Base-by-base conservation (phyloP, 2,329 filamentous ascomycete genomes). In the Clarireedia paspali region DNA sequence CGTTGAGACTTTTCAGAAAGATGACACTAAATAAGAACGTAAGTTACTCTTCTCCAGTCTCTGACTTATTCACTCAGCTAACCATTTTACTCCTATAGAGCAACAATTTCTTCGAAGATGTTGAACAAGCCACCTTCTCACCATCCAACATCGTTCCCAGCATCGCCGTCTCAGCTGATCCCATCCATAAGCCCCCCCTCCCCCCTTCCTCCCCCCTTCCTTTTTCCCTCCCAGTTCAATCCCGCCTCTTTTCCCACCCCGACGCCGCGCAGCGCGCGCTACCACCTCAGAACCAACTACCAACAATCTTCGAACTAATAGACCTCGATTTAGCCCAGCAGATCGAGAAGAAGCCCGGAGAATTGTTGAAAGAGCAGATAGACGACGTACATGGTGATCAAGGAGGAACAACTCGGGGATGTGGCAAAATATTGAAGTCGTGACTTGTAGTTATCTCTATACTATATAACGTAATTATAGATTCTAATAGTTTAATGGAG, bases 51-150 rank as follows among this genome's bases (percentile, higher is more conserved):
- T 30, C 4, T 9, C 7, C 27, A 10, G 20, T 0, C 7, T 30
- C 2, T 10, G 10, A 10, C 7, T 30, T 30, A 10, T 10, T 30
- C 27, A 30, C 1, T 30, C 27, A 30, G 27, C 27, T 30, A 4
- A 30, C 7, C 27, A 12, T 30, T 10, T 9, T 10, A 30, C 4
- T 10, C 7, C 12, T 10, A 30, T 10, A 30, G 27, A 7, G 7
- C 27, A 30, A 75, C 64, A 82, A 82, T 67, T 82, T 82, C 67
- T 82, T 82, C 58, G 76, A 78, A 52, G 81, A 86, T 63, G 84
- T 87, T 51, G 85, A 88, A 72, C 84, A 87, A 66, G 76, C 80
- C 15, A 81, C 83, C 1, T 88, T 87, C 75, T 82, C 77, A 63
- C 84, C 84, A 26, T 75, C 82, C 1, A 82, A 87, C 66, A 71